Conservation (phyloP, 345 rosid species). For the Adansonia digitata region DNA sequence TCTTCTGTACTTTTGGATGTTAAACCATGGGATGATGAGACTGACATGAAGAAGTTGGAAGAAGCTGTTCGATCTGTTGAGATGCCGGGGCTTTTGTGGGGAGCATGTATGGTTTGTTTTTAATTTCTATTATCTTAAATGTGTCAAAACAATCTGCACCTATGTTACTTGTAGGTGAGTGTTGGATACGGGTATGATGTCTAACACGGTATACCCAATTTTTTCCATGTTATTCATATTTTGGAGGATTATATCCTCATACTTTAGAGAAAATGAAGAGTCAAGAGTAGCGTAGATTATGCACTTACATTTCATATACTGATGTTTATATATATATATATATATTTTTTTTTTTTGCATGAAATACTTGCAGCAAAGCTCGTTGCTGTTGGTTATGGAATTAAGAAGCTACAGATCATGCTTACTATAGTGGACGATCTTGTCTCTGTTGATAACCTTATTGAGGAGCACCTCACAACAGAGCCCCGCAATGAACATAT, state of each 20-base stretch:
- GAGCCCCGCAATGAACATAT: conserved; percentile 79
- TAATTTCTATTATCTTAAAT: not conserved
- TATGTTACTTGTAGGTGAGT: no score
- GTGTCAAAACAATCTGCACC: not conserved
- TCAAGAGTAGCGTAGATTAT: no score
- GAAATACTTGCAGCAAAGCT: conserved; percentile 53
- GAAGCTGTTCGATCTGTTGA: conserved; percentile 57
- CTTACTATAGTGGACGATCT: conserved; percentile 84
- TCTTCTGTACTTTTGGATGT: conserved; percentile 90
- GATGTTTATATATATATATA: not conserved
- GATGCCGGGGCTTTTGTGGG: conserved; percentile 92
- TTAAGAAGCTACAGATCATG: conserved; percentile 89
- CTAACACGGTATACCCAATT: no score
- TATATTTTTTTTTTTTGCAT: no score
- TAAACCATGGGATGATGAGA: conserved; percentile 98
- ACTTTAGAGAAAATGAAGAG: no score
- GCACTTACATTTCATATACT: no score
- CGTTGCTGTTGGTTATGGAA: conserved; percentile 83
- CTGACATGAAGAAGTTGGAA: conserved; percentile 93
- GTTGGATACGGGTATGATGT: no score
- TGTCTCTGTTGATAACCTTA: conserved; percentile 70
- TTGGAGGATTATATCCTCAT: no score
- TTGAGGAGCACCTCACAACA: conserved; percentile 63
- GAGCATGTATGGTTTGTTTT: conserved; percentile 64
- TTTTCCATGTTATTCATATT: no score